Evolutionary conservation across 2,329 filamentous ascomycete species (phyloP), one percentile per base, ranked within the genome.

Genomic region (Clonostachys byssicola): DNA sequence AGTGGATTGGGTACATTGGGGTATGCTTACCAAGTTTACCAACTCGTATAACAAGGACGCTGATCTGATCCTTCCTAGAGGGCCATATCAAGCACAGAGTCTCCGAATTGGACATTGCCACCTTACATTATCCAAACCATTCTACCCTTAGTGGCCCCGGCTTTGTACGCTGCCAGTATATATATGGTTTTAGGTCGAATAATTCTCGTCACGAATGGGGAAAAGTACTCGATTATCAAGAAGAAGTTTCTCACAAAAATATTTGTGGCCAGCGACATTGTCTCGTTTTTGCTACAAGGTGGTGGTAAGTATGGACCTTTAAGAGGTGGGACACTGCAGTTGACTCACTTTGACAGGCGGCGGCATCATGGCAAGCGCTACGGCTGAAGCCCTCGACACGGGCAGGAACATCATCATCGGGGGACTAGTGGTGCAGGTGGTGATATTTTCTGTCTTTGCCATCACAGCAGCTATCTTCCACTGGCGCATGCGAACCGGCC

Each of bases 381-480:
- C 13, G 12, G 36, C n/a, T n/a, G n/a, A 30, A 17, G 40, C n/a
- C 20, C 18, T 43, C 38, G 52, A 48, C 42, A 42, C 41, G 39
- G 74, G 74, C 10, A 59, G 72, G 43, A 66, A 72, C 17, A 61
- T 83, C 46, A 72, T 83, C 20, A 60, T 83, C 10, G 71, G 54
- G 6, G 80, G 80, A 5, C 61, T 85, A 5, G 59, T 75, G n/a
- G 57, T 83, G n/a, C 80, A 85, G 53, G 67, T 83, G 13, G 34
- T 75, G 18, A 69, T 77, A 38, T 81, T 83, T 49, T 64, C 64
- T 9, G 60, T 79, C 23, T 83, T 82, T 52, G 59, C 77, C n/a
- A 41, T 68, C 2, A 65, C 70, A 0, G 67, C 74, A 0, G 49
- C 66, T 2, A 49, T 72, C 0, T 79, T 78, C 58, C 70, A 80